Percentiles rank a stretch among this genome's conserved stretches.
Evolutionary conservation across 1,284 basidiomycete species (phyloP).

Genomic region (Malassezia globosa): DNA sequence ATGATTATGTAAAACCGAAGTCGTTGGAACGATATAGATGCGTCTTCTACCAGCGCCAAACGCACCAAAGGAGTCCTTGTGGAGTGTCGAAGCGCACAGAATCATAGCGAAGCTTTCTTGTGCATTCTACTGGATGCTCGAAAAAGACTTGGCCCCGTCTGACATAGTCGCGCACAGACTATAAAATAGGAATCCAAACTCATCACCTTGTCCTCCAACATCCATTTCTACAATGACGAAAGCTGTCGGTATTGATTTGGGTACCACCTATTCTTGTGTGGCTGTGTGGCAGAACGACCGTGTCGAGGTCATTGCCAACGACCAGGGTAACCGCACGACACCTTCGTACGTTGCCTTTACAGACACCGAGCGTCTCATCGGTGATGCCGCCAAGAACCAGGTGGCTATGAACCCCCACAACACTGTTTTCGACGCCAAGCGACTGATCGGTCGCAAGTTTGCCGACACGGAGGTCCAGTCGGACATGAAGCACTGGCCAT

Average conservation of each 20-base stretch:
- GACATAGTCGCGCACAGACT: background rate
- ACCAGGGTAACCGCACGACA: slow-evolving; percentile 93
- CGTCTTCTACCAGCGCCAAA: background rate
- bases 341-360: slow-evolving; percentile 54
- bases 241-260: slow-evolving; percentile 85
- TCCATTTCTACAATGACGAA: slow-evolving; percentile 50
- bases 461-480: slow-evolving; percentile 78
- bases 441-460: slow-evolving; percentile 77
- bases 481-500: slow-evolving; percentile 90
- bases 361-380: slow-evolving; percentile 83
- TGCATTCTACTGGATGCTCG: slow-evolving; percentile 15
- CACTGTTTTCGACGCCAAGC: slow-evolving; percentile 70
- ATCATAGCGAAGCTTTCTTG: slow-evolving; percentile 14
- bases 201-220: background rate
- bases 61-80: background rate
- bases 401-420: slow-evolving; percentile 56
- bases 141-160: background rate
- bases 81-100: slow-evolving; percentile 12
- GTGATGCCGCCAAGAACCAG: slow-evolving; percentile 88
- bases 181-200: slow-evolving; percentile 6
- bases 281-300: slow-evolving; percentile 98
- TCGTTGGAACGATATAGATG: slow-evolving; percentile 4
- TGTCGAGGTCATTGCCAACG: slow-evolving; percentile 82
- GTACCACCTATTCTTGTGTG: slow-evolving; percentile 57
- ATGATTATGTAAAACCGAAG: slow-evolving; percentile 2